Evolutionary conservation across 2,329 filamentous ascomycete genomes (phyloP).

Genomic region (Microthyrium microscopicum): DNA sequence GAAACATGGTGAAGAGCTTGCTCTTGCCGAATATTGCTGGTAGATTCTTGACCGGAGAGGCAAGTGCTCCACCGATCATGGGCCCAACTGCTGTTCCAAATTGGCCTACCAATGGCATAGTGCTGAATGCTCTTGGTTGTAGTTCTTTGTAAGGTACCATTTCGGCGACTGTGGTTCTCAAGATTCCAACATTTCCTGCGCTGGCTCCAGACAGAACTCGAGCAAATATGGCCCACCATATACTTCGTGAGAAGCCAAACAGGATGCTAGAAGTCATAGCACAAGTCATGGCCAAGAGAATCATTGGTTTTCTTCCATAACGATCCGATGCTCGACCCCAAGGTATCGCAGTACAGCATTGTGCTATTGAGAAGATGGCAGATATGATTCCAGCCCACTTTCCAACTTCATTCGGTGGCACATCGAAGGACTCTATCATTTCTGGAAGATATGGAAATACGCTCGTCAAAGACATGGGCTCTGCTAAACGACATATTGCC

Average conservation of each 20-base stretch:
- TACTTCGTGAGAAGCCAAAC: slow-evolving; percentile 67
- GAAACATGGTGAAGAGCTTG: slow-evolving; percentile 57
- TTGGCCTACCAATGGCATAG: slow-evolving; percentile 87
- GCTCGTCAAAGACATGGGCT: slow-evolving; percentile 82
- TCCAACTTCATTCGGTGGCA: slow-evolving; percentile 23
- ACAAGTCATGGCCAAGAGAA: slow-evolving; percentile 53
- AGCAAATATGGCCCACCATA: slow-evolving; percentile 64
- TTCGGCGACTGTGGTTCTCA: slow-evolving; percentile 86
- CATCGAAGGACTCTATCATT: slow-evolving; percentile 24
- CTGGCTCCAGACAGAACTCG: slow-evolving; percentile 63
- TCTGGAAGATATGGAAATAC: slow-evolving; percentile 84
- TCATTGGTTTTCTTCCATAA: slow-evolving; percentile 69
- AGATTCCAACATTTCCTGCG: slow-evolving; percentile 75
- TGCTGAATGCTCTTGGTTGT: slow-evolving; percentile 74
- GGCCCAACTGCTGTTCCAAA: slow-evolving; percentile 79
- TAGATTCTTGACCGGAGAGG: slow-evolving; percentile 60
- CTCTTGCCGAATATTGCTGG: slow-evolving; percentile 38
- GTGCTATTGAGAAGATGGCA: slow-evolving; percentile 58
- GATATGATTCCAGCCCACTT: slow-evolving; percentile 76
- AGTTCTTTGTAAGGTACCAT: slow-evolving; percentile 43
- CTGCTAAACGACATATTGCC: slow-evolving; percentile 80
- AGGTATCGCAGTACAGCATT: slow-evolving; percentile 71
- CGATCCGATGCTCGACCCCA: slow-evolving; percentile 69
- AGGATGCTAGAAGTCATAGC: slow-evolving; percentile 70
- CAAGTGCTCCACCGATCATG: slow-evolving; percentile 68